Conservation (phyloP, 192 early-diverging fungal species). For the Coemansia sp. region DNA sequence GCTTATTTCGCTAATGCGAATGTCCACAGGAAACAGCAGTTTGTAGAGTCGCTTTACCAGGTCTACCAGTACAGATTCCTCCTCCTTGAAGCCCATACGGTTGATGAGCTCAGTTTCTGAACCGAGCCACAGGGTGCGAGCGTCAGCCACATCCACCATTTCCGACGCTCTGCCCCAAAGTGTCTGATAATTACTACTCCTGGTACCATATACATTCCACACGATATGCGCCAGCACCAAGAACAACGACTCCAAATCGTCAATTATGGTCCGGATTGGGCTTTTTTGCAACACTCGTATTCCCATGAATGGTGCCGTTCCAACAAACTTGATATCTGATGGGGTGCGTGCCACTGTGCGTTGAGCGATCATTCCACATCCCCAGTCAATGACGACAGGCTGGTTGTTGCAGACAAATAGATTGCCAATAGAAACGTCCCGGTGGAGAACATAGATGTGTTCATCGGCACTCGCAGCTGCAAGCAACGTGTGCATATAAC, state of each 20-base stretch:
- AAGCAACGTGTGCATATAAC: slow-evolving; percentile 9
- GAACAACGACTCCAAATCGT: slow-evolving; percentile 8
- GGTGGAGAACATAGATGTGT: background rate
- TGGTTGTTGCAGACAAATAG: background rate
- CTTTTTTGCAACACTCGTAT: background rate
- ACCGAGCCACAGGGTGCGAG: too few relatives aligned
- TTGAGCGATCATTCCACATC: background rate
- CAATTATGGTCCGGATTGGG: background rate
- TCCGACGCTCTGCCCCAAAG: too few relatives aligned
- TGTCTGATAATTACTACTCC: too few relatives aligned
- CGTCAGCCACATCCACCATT: too few relatives aligned
- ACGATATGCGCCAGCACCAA: background rate
- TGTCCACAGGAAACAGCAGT: too few relatives aligned
- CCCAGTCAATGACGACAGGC: slow-evolving; percentile 9
- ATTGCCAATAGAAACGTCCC: slow-evolving; percentile 13
- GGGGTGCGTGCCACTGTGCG: background rate
- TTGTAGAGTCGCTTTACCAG: too few relatives aligned
- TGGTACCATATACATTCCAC: background rate
- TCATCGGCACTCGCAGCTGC: background rate
- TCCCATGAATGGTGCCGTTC: slow-evolving; percentile 9
- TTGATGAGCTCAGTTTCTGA: too few relatives aligned
- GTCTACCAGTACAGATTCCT: too few relatives aligned
- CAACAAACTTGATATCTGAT: background rate
- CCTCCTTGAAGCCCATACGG: too few relatives aligned
- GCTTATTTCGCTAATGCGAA: too few relatives aligned